Evolutionary conservation across 164 flowering plant genomes (phyloP), one percentile per base, ranked within the genome.

Genomic region (Warburgia ugandensis): DNA sequence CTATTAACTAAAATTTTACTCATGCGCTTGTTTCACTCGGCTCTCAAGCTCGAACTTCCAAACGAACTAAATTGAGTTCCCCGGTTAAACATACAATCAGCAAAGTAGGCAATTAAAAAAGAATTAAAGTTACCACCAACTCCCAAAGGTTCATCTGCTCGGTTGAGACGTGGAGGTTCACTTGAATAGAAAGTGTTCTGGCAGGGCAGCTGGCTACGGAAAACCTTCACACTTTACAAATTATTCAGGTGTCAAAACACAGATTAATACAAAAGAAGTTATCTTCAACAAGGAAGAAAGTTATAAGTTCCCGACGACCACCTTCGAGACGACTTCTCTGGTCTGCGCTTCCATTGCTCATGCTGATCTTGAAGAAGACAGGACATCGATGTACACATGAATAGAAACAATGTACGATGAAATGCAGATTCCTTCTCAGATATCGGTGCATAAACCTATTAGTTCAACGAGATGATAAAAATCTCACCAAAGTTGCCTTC

Each of bases 281-380:
- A 11, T 48, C 11, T 5, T 38, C 27, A 20, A 32, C 22, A 13
- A 4, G 29, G 50, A 29, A 37, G 21, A 49, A 37, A 2, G 10
- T 5, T 5, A 13, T 28, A 21, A 35, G 19, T 31, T 21, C n/a
- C 21, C 14, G 30, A 41, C n/a, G 28, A 14, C 28, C 63, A 94
- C 99, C 99, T 86, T 55, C 91, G 64, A 17, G 69, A 69, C 48
- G 72, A 62, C 45, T 61, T 80, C 42, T 78, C 83, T 3, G 73
- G 66, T 6, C 40, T 60, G 17, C 77, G 70, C 52, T 78, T 86
- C 82, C 87, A 75, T 61, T 94, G 99, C 62, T 86, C 81, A 51
- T 79, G 86, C 48, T 86, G 95, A 59, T 92, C 87, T 55, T 73
- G 69, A 7, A 73, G 72, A 37, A 92, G 92, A 68, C 97, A 92